Evolutionary conservation across 768 basidiomycete genomes (phyloP), one percentile per base, ranked within the genome.

Genomic region (Tremella fuciformis): DNA sequence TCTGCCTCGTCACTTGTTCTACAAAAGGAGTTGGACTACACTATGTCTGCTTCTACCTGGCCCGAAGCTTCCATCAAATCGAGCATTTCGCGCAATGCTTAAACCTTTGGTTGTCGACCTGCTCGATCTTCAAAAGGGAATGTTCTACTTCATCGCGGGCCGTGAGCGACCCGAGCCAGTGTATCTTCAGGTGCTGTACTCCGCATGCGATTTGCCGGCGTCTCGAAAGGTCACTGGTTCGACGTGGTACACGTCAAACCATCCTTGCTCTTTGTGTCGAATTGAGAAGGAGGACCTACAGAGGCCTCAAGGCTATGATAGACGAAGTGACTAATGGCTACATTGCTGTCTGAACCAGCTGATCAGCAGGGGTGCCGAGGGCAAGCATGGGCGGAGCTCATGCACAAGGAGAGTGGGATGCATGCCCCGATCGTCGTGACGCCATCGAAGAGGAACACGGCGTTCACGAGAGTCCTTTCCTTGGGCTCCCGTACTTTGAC

Each of bases 91-190:
- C 34, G 13, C 13, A 13, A 22, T 52, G 9, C 50, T 52, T 24
- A 13, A 21, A 37, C 50, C 50, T 8, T 22, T 52, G 13, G 29
- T 52, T 9, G 50, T 38, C 16, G 50, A 52, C 21, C 50, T 52
- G 13, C 21, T 38, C 13, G 21, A 13, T 13, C 26, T 52, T 8
- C 19, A 52, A 22, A 24, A 26, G 13, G 50, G 50, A 52, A 37
- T 52, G 13, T 15, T 52, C 9, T 13, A 13, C 13, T 22, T 13
- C 21, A 26, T 52, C 21, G 29, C 50, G 8, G 50, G 50, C 13
- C 21, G 50, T 9, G 15, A 11, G 13, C 13, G 13, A 22, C 50
- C 50, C 21, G 13, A 52, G 26, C 50, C 50, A 9, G 21, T 52
- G 13, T 52, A 52, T 21, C 13, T 52, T 13, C 50, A 37, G 21